phyloP scores from a whole-genome alignment of 2,329 filamentous ascomycete genomes.

The Microsporum audouinii region DNA sequence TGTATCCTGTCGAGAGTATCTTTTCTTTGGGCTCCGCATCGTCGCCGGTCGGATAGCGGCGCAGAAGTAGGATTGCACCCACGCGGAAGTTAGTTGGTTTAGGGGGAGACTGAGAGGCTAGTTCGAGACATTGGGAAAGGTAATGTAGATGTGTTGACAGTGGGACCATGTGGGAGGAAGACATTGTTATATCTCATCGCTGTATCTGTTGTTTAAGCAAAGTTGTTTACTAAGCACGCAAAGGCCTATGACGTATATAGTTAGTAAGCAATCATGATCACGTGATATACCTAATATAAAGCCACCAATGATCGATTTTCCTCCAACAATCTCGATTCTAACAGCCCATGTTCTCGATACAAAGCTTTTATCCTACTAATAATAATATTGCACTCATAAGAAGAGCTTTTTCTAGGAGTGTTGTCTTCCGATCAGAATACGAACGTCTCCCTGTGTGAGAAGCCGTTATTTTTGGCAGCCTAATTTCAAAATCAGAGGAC shows the following conservation, averaged over 20 bases:
- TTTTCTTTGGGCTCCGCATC: constrained; percentile 26
- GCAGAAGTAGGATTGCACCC: constrained; percentile 66
- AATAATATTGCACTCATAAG: too few relatives aligned
- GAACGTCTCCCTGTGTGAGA: too few relatives aligned
- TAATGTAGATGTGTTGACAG: constrained; percentile 33
- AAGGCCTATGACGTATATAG: not conserved
- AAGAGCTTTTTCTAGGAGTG: too few relatives aligned
- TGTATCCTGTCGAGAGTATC: constrained; percentile 73
- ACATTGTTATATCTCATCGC: constrained; percentile 3
- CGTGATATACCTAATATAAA: not conserved
- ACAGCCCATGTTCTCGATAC: too few relatives aligned
- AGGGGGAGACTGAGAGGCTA: constrained; percentile 68
- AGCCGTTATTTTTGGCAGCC: too few relatives aligned
- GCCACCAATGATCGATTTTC: too few relatives aligned
- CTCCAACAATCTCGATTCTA: too few relatives aligned
- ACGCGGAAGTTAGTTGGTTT: constrained; percentile 89
- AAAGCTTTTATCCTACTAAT: too few relatives aligned
- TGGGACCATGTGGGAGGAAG: not conserved
- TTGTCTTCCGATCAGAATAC: too few relatives aligned
- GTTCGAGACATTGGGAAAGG: constrained; percentile 61
- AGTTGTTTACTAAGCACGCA: not conserved
- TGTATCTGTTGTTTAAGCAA: not conserved
- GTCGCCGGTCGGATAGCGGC: constrained; percentile 16
- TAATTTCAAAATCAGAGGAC: too few relatives aligned
- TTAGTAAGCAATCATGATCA: not conserved